Percentiles rank a stretch among this genome's conserved stretches.
Conservation (phyloP, 2,329 filamentous ascomycete species). For the Paraphoma sp. region DNA sequence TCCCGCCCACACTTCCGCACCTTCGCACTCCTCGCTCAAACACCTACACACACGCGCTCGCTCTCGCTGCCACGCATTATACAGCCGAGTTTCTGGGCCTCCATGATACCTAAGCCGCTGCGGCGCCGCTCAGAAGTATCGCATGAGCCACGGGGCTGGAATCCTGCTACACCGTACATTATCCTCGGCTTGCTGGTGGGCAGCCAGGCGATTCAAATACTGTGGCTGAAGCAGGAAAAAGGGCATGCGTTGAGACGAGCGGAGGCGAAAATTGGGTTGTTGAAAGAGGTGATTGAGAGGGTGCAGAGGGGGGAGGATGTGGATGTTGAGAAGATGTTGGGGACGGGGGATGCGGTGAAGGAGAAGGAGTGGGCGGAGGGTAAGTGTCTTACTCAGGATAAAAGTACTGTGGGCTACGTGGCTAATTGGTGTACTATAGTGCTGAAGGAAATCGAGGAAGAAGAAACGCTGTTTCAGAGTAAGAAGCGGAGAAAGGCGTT, state of each 20-base stretch:
- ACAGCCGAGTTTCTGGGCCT: constrained; percentile 46
- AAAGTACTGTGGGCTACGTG: not conserved
- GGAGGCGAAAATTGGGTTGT: constrained; percentile 76
- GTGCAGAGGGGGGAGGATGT: constrained; percentile 44
- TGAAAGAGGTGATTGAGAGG: constrained; percentile 73
- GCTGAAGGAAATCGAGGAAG: constrained; percentile 69
- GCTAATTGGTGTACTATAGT: constrained; percentile 54
- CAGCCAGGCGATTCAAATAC: constrained; percentile 93
- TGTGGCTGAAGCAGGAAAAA: constrained; percentile 79
- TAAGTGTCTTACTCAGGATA: constrained; percentile 47
- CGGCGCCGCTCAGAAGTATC: constrained; percentile 11
- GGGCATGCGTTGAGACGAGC: constrained; percentile 75
- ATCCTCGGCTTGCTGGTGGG: constrained; percentile 78
- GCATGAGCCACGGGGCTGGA: constrained; percentile 48
- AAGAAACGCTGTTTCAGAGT: constrained; percentile 61
- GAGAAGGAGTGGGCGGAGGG: constrained; percentile 91
- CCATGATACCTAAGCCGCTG: constrained; percentile 45
- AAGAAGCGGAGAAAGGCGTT: constrained; percentile 44
- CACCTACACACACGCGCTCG: constrained; percentile 22
- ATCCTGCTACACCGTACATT: constrained; percentile 72
- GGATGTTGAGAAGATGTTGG: constrained; percentile 82
- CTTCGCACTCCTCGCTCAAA: constrained; percentile 27
- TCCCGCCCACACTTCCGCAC: constrained; percentile 27
- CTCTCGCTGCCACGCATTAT: constrained; percentile 44
- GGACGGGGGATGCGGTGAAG: constrained; percentile 74